These are phyloP conservation scores for Fusarium miscanthi DNA, from an alignment of 2,329 filamentous ascomycete species.

Conservation along the genomic window DNA sequence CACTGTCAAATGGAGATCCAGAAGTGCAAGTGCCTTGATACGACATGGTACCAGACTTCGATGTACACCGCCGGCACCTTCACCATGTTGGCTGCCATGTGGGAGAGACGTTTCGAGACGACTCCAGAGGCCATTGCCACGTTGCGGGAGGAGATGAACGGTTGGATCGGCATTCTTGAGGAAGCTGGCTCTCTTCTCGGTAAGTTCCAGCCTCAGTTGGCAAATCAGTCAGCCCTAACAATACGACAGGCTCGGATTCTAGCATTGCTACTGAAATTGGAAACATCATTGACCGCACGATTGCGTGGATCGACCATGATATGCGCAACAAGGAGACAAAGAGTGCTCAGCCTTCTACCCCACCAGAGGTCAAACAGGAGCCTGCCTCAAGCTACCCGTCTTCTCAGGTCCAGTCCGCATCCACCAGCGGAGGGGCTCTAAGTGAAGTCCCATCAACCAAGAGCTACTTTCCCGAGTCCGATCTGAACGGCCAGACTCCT, in stretches of 20 bases:
- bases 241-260: conserved; percentile 55
- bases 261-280: conserved; percentile 58
- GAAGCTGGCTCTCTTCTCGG: conserved; percentile 75
- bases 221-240: conserved; percentile 27
- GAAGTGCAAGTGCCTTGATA: conserved; percentile 75
- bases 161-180: conserved; percentile 75
- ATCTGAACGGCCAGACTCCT: conserved; percentile 43
- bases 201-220: conserved; percentile 53
- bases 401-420: conserved; percentile 21
- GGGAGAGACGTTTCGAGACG: conserved; percentile 72
- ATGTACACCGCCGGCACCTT: conserved; percentile 80
- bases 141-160: conserved; percentile 75
- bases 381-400: conserved; percentile 41
- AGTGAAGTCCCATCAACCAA: conserved; percentile 42
- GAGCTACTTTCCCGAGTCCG: conserved; percentile 45
- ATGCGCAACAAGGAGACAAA: conserved; percentile 52
- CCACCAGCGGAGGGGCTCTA: conserved; percentile 24
- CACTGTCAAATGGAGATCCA: conserved; percentile 68
- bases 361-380: conserved; percentile 54
- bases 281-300: conserved; percentile 62
- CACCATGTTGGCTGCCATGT: conserved; percentile 75
- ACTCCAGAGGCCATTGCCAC: conserved; percentile 67
- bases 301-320: conserved; percentile 64
- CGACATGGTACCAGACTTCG: conserved; percentile 80
- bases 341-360: conserved; percentile 21